Percentiles rank a stretch among this genome's conserved stretches.
These are phyloP conservation scores for Trebouxia gelatinosa DNA, from an alignment of 163 green algal genomes.

Conservation along the genomic window DNA sequence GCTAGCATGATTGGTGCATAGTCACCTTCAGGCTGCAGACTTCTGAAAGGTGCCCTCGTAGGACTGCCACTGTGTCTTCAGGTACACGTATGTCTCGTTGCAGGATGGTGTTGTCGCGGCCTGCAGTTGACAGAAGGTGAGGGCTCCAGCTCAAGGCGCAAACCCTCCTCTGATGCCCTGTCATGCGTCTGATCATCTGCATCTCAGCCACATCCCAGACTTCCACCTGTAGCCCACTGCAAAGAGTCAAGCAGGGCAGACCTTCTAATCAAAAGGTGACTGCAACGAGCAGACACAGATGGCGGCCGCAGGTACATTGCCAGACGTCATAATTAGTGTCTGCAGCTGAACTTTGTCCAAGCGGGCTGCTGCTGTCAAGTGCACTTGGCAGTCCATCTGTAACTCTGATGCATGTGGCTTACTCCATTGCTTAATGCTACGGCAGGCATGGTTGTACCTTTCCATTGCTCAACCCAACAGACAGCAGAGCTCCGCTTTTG, in stretches of 20 bases:
- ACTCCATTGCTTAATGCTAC: too few relatives aligned
- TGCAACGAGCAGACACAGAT: too few relatives aligned
- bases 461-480: background rate
- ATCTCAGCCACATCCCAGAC: constrained; percentile 7
- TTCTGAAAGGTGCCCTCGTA: background rate
- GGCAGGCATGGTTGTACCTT: too few relatives aligned
- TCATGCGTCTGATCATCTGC: background rate
- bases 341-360: too few relatives aligned
- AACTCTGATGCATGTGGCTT: too few relatives aligned
- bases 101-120: background rate
- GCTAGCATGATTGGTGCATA: background rate
- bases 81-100: constrained; percentile 16
- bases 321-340: too few relatives aligned
- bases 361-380: too few relatives aligned
- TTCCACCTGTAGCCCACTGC: background rate
- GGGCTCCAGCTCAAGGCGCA: constrained; percentile 1
- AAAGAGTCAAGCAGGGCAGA: too few relatives aligned
- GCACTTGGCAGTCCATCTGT: too few relatives aligned
- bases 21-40: constrained; percentile 9
- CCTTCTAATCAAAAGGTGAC: too few relatives aligned
- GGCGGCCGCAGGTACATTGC: too few relatives aligned
- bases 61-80: background rate
- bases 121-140: constrained; percentile 3
- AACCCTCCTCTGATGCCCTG: background rate
- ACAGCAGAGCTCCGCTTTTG: constrained; percentile 1